Conservation (phyloP, 2,329 filamentous ascomycete species). For the Tolypocladium endophyticum region DNA sequence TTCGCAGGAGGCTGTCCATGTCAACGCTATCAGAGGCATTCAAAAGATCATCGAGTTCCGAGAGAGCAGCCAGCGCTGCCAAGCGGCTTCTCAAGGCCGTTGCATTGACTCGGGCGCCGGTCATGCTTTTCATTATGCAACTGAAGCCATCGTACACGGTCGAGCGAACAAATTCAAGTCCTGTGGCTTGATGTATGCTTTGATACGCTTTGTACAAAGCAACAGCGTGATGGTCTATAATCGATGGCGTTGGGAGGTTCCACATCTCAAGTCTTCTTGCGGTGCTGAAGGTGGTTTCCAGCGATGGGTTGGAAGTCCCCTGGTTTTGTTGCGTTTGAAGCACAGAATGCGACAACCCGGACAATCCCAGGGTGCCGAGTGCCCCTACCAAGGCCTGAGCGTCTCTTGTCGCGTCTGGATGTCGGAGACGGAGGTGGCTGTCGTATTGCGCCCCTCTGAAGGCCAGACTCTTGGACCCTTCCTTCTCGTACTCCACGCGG, state of each 20-base stretch:
- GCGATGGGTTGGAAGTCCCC: conserved; percentile 44
- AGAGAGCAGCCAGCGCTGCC: conserved; percentile 58
- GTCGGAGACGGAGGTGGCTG: conserved; percentile 59
- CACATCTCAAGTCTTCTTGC: conserved; percentile 80
- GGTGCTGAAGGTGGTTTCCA: conserved; percentile 67
- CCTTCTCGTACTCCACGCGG: conserved; percentile 79
- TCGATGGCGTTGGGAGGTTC: conserved; percentile 69
- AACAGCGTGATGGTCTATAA: conserved; percentile 51
- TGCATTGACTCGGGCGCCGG: conserved; percentile 36
- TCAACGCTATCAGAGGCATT: conserved; percentile 48
- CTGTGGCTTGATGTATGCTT: conserved; percentile 57
- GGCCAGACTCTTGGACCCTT: conserved; percentile 76
- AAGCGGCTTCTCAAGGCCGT: conserved; percentile 44
- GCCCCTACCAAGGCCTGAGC: conserved; percentile 63
- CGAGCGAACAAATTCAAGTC: conserved; percentile 38
- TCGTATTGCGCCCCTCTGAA: conserved; percentile 90
- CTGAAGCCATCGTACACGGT: conserved; percentile 55
- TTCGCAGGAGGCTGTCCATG: conserved; percentile 48
- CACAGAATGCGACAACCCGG: conserved; percentile 75
- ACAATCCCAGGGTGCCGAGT: conserved; percentile 69
- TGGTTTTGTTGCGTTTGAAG: conserved; percentile 55
- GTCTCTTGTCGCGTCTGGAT: conserved; percentile 46
- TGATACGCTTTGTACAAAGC: conserved; percentile 76
- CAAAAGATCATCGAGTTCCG: conserved; percentile 73
- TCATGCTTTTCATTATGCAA: conserved; percentile 48